Percentiles rank a stretch among this genome's conserved stretches.
Conservation (phyloP, 495 filamentous ascomycete species). For the Hyaloscypha variabilis region DNA sequence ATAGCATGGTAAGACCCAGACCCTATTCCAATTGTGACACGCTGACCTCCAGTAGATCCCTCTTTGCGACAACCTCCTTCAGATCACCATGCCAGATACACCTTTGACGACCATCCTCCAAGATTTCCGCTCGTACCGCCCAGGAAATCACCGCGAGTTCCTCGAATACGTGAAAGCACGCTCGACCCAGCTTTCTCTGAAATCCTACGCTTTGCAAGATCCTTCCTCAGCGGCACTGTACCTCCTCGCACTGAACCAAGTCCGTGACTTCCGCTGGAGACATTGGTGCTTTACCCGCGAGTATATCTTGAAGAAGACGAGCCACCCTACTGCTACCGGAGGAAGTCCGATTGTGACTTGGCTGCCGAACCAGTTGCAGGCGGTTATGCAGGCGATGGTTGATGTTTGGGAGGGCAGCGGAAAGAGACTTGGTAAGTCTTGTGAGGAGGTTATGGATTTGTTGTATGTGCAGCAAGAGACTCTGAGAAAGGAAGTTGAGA, state of each 20-base stretch:
- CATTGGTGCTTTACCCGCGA: conserved; percentile 96
- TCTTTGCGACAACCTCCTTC: conserved; percentile 79
- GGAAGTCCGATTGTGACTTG: conserved; percentile 85
- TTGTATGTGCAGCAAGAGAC: conserved; percentile 69
- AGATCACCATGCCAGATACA: conserved; percentile 79
- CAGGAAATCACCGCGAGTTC: conserved; percentile 83
- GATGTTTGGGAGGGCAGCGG: conserved; percentile 43
- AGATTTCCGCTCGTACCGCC: conserved; percentile 85
- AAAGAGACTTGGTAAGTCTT: conserved; percentile 42
- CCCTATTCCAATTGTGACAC: conserved; percentile 5
- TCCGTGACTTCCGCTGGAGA: conserved; percentile 89
- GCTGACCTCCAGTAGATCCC: conserved; percentile 57
- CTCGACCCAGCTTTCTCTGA: conserved; percentile 57
- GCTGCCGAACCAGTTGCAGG: conserved; percentile 31
- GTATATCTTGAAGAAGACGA: conserved; percentile 84
- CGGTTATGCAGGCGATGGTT: conserved; percentile 49
- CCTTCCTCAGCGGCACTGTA: conserved; percentile 56
- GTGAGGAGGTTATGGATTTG: conserved; percentile 70
- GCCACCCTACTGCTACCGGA: conserved; percentile 85
- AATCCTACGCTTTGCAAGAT: conserved; percentile 59
- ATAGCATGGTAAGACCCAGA: conserved; percentile 64
- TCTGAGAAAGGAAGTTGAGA: conserved; percentile 75
- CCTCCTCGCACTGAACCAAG: conserved; percentile 74
- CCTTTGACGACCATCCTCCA: conserved; percentile 82
- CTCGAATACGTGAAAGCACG: conserved; percentile 67